phyloP scores from a whole-genome alignment of 1,284 basidiomycete species.

The Ustilago esculenta region DNA sequence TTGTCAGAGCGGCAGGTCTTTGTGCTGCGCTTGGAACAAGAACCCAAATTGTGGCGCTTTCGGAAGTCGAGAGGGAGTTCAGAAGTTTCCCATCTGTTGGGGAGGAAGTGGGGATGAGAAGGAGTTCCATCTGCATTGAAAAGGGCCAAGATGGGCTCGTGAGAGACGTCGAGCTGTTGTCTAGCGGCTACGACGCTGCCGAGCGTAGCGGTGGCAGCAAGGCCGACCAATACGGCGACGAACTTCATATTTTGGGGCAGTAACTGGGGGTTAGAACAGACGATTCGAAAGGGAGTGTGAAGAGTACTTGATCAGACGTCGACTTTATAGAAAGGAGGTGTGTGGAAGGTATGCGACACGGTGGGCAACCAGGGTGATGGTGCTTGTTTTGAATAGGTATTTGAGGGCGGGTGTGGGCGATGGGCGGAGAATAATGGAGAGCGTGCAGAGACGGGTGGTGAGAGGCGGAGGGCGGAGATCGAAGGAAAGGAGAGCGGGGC shows the following conservation, averaged over 20 bases:
- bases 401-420: neutral
- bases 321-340: neutral
- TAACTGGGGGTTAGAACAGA: no score
- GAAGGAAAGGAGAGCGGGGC: no score
- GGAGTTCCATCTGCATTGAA: constrained; percentile 31
- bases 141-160: constrained; percentile 36
- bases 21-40: constrained; percentile 26
- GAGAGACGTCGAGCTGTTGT: constrained; percentile 36
- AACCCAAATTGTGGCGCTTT: constrained; percentile 28
- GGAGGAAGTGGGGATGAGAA: constrained; percentile 32
- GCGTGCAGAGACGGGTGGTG: neutral
- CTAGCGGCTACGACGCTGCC: constrained; percentile 13
- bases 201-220: constrained; percentile 35
- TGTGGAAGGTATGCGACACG: neutral
- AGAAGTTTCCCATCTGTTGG: constrained; percentile 40
- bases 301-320: neutral
- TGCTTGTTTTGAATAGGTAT: constrained; percentile 6
- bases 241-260: constrained; percentile 31
- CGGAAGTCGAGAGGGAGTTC: constrained; percentile 38
- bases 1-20: constrained; percentile 16
- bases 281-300: neutral
- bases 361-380: neutral
- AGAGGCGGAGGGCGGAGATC: neutral
- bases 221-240: constrained; percentile 19
- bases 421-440: neutral